phyloP scores from a whole-genome alignment of 2,329 filamentous ascomycete species.

The Botrytis pseudocinerea region DNA sequence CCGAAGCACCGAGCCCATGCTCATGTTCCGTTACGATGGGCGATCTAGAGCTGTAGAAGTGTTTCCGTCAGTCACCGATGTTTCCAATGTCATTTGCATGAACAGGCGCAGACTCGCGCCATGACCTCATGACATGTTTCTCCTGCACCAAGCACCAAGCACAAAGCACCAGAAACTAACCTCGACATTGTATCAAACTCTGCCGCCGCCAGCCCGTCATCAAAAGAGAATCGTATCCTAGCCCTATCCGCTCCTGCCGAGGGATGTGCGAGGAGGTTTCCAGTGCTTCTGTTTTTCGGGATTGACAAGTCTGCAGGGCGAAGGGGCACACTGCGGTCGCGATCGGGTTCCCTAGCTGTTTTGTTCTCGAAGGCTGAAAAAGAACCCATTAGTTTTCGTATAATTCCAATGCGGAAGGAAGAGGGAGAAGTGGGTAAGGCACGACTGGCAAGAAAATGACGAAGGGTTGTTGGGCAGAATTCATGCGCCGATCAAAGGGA shows the following conservation, averaged over 20 bases:
- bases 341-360: conserved; percentile 26
- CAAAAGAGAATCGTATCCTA: conserved; percentile 69
- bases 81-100: not conserved
- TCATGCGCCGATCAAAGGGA: conserved; percentile 26
- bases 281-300: conserved; percentile 66
- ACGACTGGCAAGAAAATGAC: conserved; percentile 1
- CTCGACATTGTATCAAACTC: conserved; percentile 74
- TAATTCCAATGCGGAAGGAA: not conserved
- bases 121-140: conserved; percentile 5
- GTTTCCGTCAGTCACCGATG: conserved; percentile 32
- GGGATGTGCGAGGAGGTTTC: conserved; percentile 53
- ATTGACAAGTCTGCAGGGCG: conserved; percentile 42
- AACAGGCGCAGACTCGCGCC: not conserved
- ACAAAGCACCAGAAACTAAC: conserved; percentile 50
- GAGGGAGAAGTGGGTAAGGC: conserved; percentile 8
- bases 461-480: not conserved
- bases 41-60: conserved; percentile 56
- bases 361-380: conserved; percentile 35
- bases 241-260: conserved; percentile 53
- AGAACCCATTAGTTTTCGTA: conserved; percentile 26
- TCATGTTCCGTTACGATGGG: conserved; percentile 83
- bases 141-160: conserved; percentile 10
- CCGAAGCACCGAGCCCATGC: conserved; percentile 80
- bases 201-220: conserved; percentile 57
- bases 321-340: conserved; percentile 29